Conservation (phyloP, 176 grass and related monocot species). For the Otatea glauca region DNA sequence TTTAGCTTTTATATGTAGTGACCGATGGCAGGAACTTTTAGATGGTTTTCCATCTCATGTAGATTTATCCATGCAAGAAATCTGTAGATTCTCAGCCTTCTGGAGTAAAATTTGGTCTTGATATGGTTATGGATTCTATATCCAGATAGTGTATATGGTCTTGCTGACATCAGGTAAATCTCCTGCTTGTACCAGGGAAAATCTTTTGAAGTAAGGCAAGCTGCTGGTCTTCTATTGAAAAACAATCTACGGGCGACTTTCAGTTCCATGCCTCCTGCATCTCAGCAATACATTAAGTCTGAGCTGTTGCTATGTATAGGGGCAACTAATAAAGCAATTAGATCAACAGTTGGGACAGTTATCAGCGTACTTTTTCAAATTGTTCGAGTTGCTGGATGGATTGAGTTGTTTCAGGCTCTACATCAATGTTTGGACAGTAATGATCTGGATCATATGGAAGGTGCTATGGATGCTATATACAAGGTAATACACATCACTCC, state of each 20-base stretch:
- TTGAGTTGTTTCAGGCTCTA: slow-evolving; percentile 84
- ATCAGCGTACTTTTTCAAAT: slow-evolving; percentile 91
- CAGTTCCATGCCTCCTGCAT: slow-evolving; percentile 59
- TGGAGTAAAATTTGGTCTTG: slow-evolving; percentile 3
- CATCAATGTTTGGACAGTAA: slow-evolving; percentile 84
- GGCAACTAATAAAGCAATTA: slow-evolving; percentile 72
- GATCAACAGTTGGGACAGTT: slow-evolving; percentile 92
- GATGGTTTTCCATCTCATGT: background rate
- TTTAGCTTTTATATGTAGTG: background rate
- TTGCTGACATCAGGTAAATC: slow-evolving; percentile 39
- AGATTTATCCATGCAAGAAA: slow-evolving; percentile 19
- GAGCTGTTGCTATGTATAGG: slow-evolving; percentile 87
- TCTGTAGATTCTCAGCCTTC: slow-evolving; percentile 15
- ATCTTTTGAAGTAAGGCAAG: slow-evolving; percentile 87
- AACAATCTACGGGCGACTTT: slow-evolving; percentile 78
- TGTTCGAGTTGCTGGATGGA: slow-evolving; percentile 78
- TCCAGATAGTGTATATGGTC: background rate
- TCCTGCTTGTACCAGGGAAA: slow-evolving; percentile 60
- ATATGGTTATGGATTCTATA: slow-evolving; percentile 15
- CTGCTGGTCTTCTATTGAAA: slow-evolving; percentile 86
- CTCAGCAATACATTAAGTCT: slow-evolving; percentile 80
- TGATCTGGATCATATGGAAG: slow-evolving; percentile 95
- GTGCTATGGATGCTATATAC: slow-evolving; percentile 96
- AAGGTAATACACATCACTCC: slow-evolving; percentile 61
- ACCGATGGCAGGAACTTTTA: background rate